Evolutionary conservation across 345 rosid species (phyloP).

Genomic region (Boechera retrofracta): DNA sequence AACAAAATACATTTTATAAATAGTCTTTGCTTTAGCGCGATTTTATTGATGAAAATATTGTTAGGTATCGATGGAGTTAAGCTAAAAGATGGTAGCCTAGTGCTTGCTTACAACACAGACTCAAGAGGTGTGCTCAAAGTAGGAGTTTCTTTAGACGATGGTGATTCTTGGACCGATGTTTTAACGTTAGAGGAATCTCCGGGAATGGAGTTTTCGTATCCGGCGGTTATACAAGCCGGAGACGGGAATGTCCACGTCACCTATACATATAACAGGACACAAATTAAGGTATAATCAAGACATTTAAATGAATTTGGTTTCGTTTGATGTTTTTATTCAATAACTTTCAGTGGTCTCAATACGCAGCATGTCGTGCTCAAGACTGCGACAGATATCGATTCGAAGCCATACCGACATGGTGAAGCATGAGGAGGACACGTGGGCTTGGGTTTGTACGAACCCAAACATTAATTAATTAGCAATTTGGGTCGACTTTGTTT

Average conservation of each 20-base stretch:
- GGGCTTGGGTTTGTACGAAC: conserved; percentile 25
- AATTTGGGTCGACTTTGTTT: conserved; percentile 34
- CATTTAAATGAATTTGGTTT: conserved; percentile 15
- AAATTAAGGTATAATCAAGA: conserved; percentile 68
- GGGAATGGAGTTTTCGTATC: conserved; percentile 89
- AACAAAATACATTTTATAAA: background rate
- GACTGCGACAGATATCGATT: conserved; percentile 19
- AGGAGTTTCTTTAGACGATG: conserved; percentile 73
- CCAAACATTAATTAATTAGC: background rate
- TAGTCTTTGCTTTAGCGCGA: conserved; percentile 1
- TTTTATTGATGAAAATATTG: background rate
- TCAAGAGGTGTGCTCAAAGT: conserved; percentile 87
- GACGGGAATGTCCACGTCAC: conserved; percentile 83
- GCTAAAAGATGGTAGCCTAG: conserved; percentile 66
- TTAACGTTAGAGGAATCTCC: conserved; percentile 65
- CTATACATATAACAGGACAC: conserved; percentile 87
- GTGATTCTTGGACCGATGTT: conserved; percentile 77
- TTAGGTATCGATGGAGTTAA: conserved; percentile 88
- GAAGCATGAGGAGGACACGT: conserved; percentile 38
- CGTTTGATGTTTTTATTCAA: conserved; percentile 15
- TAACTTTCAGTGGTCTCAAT: conserved; percentile 29
- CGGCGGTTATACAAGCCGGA: conserved; percentile 78
- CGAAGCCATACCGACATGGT: conserved; percentile 29
- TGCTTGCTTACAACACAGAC: conserved; percentile 80
- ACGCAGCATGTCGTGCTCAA: conserved; percentile 43